Base-by-base conservation (phyloP, 1,284 basidiomycete genomes). In the Sporisorium scitamineum region DNA sequence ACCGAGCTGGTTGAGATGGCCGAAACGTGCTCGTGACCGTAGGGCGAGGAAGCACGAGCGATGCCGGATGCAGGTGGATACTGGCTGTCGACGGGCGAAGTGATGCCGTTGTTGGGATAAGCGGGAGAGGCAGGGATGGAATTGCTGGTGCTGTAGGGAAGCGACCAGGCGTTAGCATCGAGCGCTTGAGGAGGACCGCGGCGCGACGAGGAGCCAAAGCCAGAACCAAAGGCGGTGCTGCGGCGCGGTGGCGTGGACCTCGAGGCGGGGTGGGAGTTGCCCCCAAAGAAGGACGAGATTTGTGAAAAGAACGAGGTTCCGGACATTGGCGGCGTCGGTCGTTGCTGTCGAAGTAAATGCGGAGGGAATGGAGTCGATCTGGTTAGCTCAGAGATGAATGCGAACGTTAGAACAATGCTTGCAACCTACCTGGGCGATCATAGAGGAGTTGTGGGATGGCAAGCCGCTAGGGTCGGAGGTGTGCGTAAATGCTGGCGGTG, bases 221-320 rank as follows among this genome's bases (percentile, higher is more conserved):
- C 69, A 8, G 55, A 65, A 26, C 70, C 67, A 31, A 80, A 80
- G 16, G 67, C 50, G 24, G 71, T 73, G 34, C 52, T 54, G 41
- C 57, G 79, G 14, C 74, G 68, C 7, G 52, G 41, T 14, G 54
- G 26, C 20, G 56, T 44, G 29, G 41, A 44, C 20, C 47, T 20
- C 3, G 59, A 26, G 41, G 48, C 52, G 16, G 41, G 29, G 16
- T 51, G 34, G 41, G 53, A 34, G 39, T 22, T 64, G 52, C 64
- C 73, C 45, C 70, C 78, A 54, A 81, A 81, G 68, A 78, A 75
- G 56, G 79, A 80, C n/a, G 79, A 78, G 56, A 81, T 68, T 37
- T 80, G 76, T 2, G 79, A 80, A 53, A 81, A 78, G 59, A 81
- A 70, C 24, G 71, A 70, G 50, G 53, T 54, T 42, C 58, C 69